phyloP scores from a whole-genome alignment of 192 early-diverging fungal species.

The Obelidium mucronatum region DNA sequence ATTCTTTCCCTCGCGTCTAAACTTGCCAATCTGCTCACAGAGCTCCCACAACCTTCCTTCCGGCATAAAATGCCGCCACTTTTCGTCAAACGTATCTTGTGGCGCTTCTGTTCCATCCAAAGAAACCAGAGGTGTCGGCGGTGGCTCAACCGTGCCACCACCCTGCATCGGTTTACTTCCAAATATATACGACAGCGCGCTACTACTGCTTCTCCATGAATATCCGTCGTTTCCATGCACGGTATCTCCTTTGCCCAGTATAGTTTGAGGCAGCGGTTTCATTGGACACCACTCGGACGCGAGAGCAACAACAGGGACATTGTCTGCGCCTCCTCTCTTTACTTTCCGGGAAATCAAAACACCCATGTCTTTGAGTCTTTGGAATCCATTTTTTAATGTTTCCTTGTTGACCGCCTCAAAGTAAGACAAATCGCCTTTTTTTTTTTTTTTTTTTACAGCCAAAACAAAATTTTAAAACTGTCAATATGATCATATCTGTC shows the following conservation, averaged over 20 bases:
- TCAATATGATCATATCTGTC: too few relatives aligned
- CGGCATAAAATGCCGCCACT: slow-evolving; percentile 57
- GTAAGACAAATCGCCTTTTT: slow-evolving; percentile 64
- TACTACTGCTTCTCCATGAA: background rate
- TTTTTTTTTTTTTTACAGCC: too few relatives aligned
- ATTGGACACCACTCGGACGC: slow-evolving; percentile 39
- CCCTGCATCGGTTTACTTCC: background rate
- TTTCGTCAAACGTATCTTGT: slow-evolving; percentile 39
- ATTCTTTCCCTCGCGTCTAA: slow-evolving; percentile 86
- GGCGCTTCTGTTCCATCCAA: slow-evolving; percentile 11
- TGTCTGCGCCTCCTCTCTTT: slow-evolving; percentile 21
- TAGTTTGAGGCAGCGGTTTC: slow-evolving; percentile 44
- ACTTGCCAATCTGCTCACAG: slow-evolving; percentile 80
- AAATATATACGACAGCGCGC: too few relatives aligned
- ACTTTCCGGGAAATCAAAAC: slow-evolving; percentile 62
- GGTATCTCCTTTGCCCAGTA: background rate
- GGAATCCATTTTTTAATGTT: slow-evolving; percentile 79
- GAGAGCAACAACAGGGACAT: slow-evolving; percentile 51
- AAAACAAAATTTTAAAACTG: too few relatives aligned
- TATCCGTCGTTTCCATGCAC: background rate
- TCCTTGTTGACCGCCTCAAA: slow-evolving; percentile 88
- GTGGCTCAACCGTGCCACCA: background rate
- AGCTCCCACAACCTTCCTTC: slow-evolving; percentile 77
- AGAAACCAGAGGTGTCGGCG: background rate
- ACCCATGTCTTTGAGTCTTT: slow-evolving; percentile 72